A percentile compares a stretch with the other conserved stretches of the same genome.
Conservation (phyloP, 2,329 filamentous ascomycete species). For the Stagonosporopsis tanaceti region DNA sequence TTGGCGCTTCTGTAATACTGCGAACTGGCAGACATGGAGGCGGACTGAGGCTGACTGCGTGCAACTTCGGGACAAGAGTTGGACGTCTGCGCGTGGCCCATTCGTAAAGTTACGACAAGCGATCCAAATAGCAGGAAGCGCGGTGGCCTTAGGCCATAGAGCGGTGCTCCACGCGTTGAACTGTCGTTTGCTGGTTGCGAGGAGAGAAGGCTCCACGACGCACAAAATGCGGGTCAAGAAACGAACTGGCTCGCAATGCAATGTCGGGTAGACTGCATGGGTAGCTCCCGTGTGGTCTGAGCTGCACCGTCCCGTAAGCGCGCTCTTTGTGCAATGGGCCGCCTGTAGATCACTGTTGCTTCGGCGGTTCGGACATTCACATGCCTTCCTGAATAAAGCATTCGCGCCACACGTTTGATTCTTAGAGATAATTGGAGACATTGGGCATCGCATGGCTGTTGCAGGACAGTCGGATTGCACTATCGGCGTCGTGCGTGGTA, state of each 20-base stretch:
- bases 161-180: conserved; percentile 27
- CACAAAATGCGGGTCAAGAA: conserved; percentile 34
- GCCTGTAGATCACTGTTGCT: conserved; percentile 14
- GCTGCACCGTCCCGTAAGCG: conserved; percentile 35
- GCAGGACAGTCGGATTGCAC: conserved; percentile 14
- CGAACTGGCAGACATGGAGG: conserved; percentile 41
- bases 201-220: conserved; percentile 28
- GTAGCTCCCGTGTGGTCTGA: conserved; percentile 31
- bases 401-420: background rate
- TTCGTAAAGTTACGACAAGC: conserved; percentile 29
- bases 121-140: conserved; percentile 29
- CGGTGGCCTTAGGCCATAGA: conserved; percentile 33
- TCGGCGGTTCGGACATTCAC: conserved; percentile 5
- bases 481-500: conserved; percentile 15
- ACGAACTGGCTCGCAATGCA: conserved; percentile 28
- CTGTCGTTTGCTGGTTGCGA: conserved; percentile 27
- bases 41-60: conserved; percentile 36
- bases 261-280: conserved; percentile 24
- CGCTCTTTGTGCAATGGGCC: conserved; percentile 7
- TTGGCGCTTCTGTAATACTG: conserved; percentile 42
- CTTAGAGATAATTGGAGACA: background rate
- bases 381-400: background rate
- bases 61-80: conserved; percentile 29
- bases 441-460: conserved; percentile 1
- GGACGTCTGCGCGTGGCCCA: conserved; percentile 29